phyloP scores from a whole-genome alignment of 768 basidiomycete species.

The Strobilomyces confusus region DNA sequence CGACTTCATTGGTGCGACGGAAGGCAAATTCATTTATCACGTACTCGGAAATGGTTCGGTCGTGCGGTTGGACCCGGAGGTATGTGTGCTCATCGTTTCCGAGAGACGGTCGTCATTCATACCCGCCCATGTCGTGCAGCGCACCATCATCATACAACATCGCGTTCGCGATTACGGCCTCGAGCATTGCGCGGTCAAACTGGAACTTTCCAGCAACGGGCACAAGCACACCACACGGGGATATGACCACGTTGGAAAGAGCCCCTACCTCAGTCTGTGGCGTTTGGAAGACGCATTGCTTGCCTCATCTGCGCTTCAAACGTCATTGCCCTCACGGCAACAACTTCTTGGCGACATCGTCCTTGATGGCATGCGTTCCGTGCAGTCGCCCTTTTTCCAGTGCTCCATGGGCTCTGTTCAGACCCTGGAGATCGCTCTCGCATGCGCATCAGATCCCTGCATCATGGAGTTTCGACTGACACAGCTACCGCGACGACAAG shows the following conservation, averaged over 20 bases:
- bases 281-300: constrained; percentile 11
- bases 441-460: constrained; percentile 20
- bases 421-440: constrained; percentile 21
- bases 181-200: constrained; percentile 15
- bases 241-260: constrained; percentile 14
- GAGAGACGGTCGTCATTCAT: not conserved
- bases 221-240: constrained; percentile 8
- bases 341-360: constrained; percentile 18
- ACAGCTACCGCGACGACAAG: constrained; percentile 18
- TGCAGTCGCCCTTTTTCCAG: constrained; percentile 11
- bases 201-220: constrained; percentile 6
- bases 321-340: constrained; percentile 5
- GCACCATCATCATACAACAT: constrained; percentile 17
- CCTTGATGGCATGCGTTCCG: constrained; percentile 5
- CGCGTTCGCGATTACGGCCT: constrained; percentile 25
- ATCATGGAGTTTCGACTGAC: constrained; percentile 20
- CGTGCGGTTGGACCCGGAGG: constrained; percentile 19
- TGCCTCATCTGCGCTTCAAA: constrained; percentile 8
- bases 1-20: constrained; percentile 20
- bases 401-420: constrained; percentile 16
- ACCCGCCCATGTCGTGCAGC: constrained; percentile 2
- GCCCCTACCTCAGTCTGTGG: constrained; percentile 16
- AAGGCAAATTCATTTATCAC: constrained; percentile 5
- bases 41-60: constrained; percentile 18
- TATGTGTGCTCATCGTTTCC: not conserved